A percentile compares a stretch with the other conserved stretches of the same genome.
Evolutionary conservation across 805 yeast genomes (phyloP).

Genomic region (Lachancea fermentati): DNA sequence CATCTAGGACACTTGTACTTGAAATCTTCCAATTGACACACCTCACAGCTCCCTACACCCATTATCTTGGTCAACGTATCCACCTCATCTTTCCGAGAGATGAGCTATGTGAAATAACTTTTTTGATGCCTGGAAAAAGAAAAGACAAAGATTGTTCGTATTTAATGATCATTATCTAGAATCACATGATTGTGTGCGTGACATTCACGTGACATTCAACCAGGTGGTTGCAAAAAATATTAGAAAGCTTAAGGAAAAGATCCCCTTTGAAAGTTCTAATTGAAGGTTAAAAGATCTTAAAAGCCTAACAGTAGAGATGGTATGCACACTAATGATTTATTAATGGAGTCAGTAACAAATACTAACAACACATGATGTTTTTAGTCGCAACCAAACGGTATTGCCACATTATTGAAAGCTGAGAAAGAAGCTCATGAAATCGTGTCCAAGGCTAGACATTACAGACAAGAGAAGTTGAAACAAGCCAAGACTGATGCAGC

Average conservation of each 20-base stretch:
- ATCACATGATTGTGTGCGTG: not conserved
- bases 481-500: slow-evolving; percentile 94
- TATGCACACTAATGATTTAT: no score
- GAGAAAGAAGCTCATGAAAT: slow-evolving; percentile 97
- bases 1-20: slow-evolving; percentile 86
- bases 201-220: no score
- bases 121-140: not conserved
- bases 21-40: slow-evolving; percentile 39
- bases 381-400: slow-evolving; percentile 32
- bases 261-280: not conserved
- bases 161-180: no score
- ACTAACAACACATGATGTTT: not conserved
- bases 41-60: slow-evolving; percentile 33
- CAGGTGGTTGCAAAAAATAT: not conserved
- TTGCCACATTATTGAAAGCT: slow-evolving; percentile 48
- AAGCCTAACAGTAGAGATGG: not conserved
- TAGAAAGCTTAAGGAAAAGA: not conserved
- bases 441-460: slow-evolving; percentile 87
- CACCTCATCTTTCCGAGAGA: slow-evolving; percentile 1
- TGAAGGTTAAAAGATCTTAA: no score
- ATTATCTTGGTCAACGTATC: not conserved
- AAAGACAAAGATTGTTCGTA: no score
- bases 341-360: no score
- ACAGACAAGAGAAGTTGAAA: slow-evolving; percentile 72
- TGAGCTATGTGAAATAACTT: slow-evolving; percentile 2